phyloP scores from a whole-genome alignment of 2,329 filamentous ascomycete genomes.

The Alternaria arbusti region DNA sequence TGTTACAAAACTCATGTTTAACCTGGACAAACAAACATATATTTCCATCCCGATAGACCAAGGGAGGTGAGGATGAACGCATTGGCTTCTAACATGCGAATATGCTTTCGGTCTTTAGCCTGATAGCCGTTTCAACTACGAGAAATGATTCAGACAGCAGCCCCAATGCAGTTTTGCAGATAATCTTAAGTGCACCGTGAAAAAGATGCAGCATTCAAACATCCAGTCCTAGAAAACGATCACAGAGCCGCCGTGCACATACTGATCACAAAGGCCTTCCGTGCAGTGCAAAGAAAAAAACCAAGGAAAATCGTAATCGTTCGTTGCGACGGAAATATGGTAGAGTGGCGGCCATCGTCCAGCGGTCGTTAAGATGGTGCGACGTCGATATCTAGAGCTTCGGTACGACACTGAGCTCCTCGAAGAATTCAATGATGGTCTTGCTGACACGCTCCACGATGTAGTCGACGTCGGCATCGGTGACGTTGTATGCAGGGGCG shows the following conservation, averaged over 20 bases:
- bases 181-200: no score
- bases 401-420: conserved; percentile 1
- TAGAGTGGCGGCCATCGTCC: background rate
- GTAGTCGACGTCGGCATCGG: conserved; percentile 60
- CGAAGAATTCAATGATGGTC: conserved; percentile 61
- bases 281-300: background rate
- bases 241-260: background rate
- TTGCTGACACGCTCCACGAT: conserved; percentile 60
- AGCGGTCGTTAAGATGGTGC: background rate
- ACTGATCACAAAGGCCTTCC: background rate
- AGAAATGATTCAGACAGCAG: conserved; percentile 10
- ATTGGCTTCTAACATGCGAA: background rate
- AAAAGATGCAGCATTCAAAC: no score
- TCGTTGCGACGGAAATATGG: background rate
- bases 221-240: background rate
- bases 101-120: background rate
- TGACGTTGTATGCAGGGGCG: conserved; percentile 72
- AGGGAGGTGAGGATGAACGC: background rate
- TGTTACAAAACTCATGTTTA: no score
- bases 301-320: background rate
- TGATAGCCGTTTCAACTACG: background rate
- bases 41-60: no score
- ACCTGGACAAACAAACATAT: no score
- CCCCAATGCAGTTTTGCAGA: conserved; percentile 6
- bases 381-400: conserved; percentile 1